Conservation (phyloP, 176 grass and related monocot species). For the Triticum dicoccoides region DNA sequence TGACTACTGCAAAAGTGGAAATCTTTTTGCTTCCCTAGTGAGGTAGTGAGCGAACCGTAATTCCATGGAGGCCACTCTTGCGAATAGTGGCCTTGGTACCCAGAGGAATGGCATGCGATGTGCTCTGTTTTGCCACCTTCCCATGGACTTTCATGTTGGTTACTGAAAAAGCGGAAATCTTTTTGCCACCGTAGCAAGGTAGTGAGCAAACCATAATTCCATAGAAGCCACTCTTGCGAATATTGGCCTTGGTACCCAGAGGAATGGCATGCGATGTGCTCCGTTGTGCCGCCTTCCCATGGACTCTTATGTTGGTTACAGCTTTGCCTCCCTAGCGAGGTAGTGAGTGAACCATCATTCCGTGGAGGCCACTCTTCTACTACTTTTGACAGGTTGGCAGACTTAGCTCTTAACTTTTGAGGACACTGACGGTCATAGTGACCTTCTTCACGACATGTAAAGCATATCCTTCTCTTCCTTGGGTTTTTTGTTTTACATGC, state of each 20-base stretch:
- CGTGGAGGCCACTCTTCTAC: neutral
- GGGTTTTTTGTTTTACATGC: neutral
- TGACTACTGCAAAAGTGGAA: too few relatives aligned
- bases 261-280: neutral
- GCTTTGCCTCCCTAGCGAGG: too few relatives aligned
- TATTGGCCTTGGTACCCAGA: neutral
- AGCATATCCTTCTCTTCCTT: neutral
- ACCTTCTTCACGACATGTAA: neutral
- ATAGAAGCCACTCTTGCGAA: neutral
- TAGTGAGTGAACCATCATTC: neutral
- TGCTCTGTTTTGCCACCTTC: neutral
- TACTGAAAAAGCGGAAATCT: neutral
- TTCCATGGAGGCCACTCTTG: too few relatives aligned
- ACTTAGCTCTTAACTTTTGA: neutral
- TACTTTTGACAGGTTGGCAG: neutral
- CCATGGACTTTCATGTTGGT: neutral
- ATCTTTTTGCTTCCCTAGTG: too few relatives aligned
- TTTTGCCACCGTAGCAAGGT: too few relatives aligned
- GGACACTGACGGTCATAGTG: neutral
- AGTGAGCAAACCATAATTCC: neutral
- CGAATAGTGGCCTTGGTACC: too few relatives aligned
- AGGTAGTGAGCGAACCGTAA: neutral
- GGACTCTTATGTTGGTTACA: neutral
- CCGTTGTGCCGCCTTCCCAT: neutral
- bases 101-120: neutral